These are phyloP conservation scores for Orbilia blumenaviensis DNA, from an alignment of 2,329 filamentous ascomycete species.

Conservation along the genomic window DNA sequence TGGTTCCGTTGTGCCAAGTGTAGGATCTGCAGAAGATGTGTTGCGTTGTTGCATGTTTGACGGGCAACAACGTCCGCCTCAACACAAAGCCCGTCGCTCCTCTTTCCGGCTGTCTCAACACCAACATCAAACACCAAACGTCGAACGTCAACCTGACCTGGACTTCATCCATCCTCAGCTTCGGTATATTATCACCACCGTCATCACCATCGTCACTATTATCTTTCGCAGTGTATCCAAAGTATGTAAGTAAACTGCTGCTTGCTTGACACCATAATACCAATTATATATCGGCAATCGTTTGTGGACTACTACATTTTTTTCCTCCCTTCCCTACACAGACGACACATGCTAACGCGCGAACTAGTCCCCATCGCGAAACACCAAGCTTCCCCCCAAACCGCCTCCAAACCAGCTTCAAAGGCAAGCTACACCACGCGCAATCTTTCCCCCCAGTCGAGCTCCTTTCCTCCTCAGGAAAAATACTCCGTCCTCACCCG, in stretches of 20 bases:
- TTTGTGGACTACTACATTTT: too few relatives aligned
- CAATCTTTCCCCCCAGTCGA: not conserved
- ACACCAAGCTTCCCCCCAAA: slow-evolving; percentile 11
- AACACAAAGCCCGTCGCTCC: not conserved
- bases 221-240: not conserved
- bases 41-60: not conserved
- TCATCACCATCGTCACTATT: not conserved
- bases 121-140: not conserved
- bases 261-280: too few relatives aligned
- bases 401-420: not conserved
- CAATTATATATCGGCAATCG: too few relatives aligned
- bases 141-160: not conserved
- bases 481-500: slow-evolving; percentile 6
- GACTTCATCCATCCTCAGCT: not conserved
- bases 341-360: slow-evolving; percentile 2
- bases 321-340: too few relatives aligned
- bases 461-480: slow-evolving; percentile 47
- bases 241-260: not conserved
- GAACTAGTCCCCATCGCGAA: slow-evolving; percentile 6
- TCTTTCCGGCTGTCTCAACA: not conserved
- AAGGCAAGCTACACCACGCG: not conserved
- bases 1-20: too few relatives aligned
- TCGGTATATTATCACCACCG: not conserved
- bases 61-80: not conserved
- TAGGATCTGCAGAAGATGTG: not conserved